Conservation (phyloP, 805 yeast species). For the Pichia deserticola region DNA sequence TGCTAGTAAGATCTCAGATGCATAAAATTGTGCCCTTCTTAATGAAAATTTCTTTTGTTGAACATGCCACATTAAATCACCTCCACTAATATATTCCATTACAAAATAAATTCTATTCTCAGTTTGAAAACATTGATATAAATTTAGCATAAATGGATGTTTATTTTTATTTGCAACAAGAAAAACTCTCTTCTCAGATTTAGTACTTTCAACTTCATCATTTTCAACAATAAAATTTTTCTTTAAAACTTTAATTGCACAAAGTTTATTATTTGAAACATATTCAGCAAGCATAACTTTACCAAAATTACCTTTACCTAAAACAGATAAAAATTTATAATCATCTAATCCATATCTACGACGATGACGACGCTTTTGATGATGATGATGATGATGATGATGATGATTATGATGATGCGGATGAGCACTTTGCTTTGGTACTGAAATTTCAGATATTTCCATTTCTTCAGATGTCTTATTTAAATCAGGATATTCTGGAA, state of each 20-base stretch:
- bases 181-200: conserved; percentile 91
- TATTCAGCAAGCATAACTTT: conserved; percentile 97
- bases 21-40: conserved; percentile 91
- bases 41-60: conserved; percentile 86
- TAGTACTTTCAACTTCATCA: conserved; percentile 92
- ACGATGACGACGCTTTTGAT: conserved; percentile 38
- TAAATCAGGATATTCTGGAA: not conserved
- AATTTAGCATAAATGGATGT: conserved; percentile 87
- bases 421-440: conserved; percentile 1
- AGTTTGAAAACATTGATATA: conserved; percentile 95
- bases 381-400: conserved; percentile 19
- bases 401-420: conserved; percentile 18
- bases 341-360: conserved; percentile 88
- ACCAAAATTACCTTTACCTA: conserved; percentile 98
- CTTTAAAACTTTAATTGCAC: conserved; percentile 95
- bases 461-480: not conserved
- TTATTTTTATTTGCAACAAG: conserved; percentile 62
- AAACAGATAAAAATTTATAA: conserved; percentile 86
- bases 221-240: conserved; percentile 92
- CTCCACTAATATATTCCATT: conserved; percentile 97
- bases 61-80: conserved; percentile 99
- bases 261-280: conserved; percentile 66
- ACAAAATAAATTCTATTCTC: conserved; percentile 96
- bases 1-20: conserved; percentile 91
- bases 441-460: not conserved